Evolutionary conservation across 2,329 filamentous ascomycete species (phyloP).

Genomic region (Colletotrichum navitas): DNA sequence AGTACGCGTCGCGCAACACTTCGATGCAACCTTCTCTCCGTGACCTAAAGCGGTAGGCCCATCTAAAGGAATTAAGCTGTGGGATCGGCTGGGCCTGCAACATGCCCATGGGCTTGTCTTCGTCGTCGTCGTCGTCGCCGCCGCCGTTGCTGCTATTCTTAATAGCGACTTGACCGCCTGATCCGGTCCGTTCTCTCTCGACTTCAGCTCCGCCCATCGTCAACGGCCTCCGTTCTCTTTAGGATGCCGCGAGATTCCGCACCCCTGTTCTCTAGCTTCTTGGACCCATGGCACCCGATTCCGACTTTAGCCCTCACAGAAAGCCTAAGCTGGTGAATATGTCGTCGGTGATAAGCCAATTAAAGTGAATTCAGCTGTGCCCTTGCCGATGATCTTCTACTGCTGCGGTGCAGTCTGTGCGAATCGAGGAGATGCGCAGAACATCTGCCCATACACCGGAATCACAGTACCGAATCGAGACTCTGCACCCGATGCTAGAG

Average conservation of each 20-base stretch:
- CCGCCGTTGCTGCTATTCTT: not conserved
- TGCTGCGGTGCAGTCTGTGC: slow-evolving; percentile 26
- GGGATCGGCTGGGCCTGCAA: slow-evolving; percentile 26
- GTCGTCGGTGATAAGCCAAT: slow-evolving; percentile 17
- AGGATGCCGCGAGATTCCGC: slow-evolving; percentile 9
- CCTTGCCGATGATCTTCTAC: slow-evolving; percentile 22
- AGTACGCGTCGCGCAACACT: slow-evolving; percentile 19
- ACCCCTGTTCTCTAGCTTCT: not conserved
- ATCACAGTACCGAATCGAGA: slow-evolving; percentile 17
- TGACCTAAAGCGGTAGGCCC: slow-evolving; percentile 23
- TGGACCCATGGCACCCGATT: not conserved
- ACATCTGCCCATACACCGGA: slow-evolving; percentile 1
- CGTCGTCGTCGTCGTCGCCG: not conserved
- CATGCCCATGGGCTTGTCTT: not conserved
- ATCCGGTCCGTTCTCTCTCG: too few species aligned
- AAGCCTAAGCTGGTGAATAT: not conserved
- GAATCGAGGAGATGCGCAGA: slow-evolving; percentile 4
- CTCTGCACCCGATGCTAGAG: slow-evolving; percentile 4
- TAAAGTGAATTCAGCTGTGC: not conserved
- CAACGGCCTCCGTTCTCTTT: not conserved
- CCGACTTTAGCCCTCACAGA: not conserved
- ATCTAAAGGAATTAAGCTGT: slow-evolving; percentile 27
- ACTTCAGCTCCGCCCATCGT: too few species aligned
- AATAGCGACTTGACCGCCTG: slow-evolving; percentile 1
- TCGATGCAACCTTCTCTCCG: slow-evolving; percentile 17